Conservation (phyloP, 768 basidiomycete genomes). For the Boletus speciosus region DNA sequence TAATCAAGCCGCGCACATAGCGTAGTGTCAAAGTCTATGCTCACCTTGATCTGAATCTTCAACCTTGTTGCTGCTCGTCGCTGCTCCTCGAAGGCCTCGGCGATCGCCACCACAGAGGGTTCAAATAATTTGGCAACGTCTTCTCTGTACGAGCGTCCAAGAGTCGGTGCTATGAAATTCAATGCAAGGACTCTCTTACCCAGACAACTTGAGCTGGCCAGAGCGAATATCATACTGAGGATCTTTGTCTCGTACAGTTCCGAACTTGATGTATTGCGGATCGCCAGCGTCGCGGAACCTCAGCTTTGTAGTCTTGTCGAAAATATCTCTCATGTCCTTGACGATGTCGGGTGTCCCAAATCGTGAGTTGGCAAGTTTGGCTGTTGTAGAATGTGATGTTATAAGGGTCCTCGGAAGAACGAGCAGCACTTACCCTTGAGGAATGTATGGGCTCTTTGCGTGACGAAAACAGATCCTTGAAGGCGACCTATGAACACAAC, state of each 20-base stretch:
- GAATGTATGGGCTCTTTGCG: conserved; percentile 24
- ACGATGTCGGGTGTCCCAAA: conserved; percentile 31
- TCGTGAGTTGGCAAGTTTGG: conserved; percentile 26
- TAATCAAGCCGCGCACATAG: neutral
- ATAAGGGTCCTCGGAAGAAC: neutral
- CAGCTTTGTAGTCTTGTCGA: conserved; percentile 37
- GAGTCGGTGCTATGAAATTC: neutral
- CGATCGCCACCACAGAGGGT: conserved; percentile 37
- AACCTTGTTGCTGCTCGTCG: conserved; percentile 12
- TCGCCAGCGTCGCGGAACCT: conserved; percentile 37
- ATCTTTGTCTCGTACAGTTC: conserved; percentile 35
- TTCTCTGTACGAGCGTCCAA: conserved; percentile 16
- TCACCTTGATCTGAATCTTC: conserved; percentile 27
- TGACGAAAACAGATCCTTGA: conserved; percentile 38
- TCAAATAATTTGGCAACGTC: conserved; percentile 41
- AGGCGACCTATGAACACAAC: conserved; percentile 29
- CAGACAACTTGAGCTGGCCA: conserved; percentile 36
- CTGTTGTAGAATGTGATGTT: conserved; percentile 11
- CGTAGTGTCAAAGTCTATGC: too few species aligned
- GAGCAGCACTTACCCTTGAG: conserved; percentile 22
- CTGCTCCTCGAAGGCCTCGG: conserved; percentile 33
- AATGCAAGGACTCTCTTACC: conserved; percentile 25
- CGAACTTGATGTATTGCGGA: conserved; percentile 39
- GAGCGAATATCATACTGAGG: conserved; percentile 31
- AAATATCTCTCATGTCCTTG: conserved; percentile 30